Base-by-base conservation (phyloP, 2,329 filamentous ascomycete species). In the Alternaria hordeiaustralica region DNA sequence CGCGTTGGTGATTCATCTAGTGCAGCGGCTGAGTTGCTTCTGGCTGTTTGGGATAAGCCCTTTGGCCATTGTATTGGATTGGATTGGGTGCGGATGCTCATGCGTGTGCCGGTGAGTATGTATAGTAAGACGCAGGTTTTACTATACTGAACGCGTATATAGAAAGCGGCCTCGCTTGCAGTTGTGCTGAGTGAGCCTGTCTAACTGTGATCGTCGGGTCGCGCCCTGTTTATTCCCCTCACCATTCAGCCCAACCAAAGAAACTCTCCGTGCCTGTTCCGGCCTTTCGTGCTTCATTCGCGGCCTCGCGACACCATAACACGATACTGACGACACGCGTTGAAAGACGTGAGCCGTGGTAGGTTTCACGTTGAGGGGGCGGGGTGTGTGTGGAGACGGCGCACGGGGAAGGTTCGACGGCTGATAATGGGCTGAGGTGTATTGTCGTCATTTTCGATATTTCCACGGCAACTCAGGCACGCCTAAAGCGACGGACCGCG, bases 271-370 rank as follows among this genome's bases (percentile, higher is more conserved):
- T 53, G 41, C 11, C 55, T 26, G 21, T 13, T 25, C 33, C 57
- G 28, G 53, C 54, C 23, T 54, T 51, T 58, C 20, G 23, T 59
- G 55, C 18, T 41, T 43, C 50, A 43, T 36, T 49, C 36, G 49
- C 30, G 44, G 41, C 57, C 51, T 63, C 61, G 26, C 54, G 60
- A 49, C 56, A 54, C 33, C 49, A 60, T 47, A 36, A 53, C 55
- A 43, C 54, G 53, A 43, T 54, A 47, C 55, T 61, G 61, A 66
- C 58, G 58, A 61, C 64, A 66, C 61, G 64, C 64, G 60, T 57
- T 60, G 28, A 36, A 25, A 28, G 51, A 36, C 36, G 21, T 50
- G 33, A 62, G 54, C 60, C 58, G 59, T 62, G 21, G 20, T 45
- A 50, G 47, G 64, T 67, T 67, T 67, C 61, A 58, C 26, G 45